These are phyloP conservation scores for Hyphodiscus hymeniophilus DNA, from an alignment of 495 filamentous ascomycete genomes.

Conservation along the genomic window DNA sequence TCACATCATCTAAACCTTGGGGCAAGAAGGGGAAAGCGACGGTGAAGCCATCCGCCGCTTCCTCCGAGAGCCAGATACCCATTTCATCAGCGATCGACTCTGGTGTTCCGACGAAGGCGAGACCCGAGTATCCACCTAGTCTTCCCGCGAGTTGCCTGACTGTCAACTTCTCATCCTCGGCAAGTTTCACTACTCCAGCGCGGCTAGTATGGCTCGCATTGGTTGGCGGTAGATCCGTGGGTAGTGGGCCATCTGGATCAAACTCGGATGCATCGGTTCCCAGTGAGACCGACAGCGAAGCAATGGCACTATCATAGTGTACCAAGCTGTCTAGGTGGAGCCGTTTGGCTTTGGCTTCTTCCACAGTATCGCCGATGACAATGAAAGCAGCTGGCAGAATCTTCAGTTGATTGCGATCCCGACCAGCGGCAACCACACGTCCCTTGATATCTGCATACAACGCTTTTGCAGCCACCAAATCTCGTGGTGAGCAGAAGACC, in stretches of 20 bases:
- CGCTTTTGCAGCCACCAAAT: slow-evolving; percentile 39
- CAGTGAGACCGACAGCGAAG: slow-evolving; percentile 49
- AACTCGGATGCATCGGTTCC: slow-evolving; percentile 42
- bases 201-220: slow-evolving; percentile 32
- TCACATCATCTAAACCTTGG: slow-evolving; percentile 52
- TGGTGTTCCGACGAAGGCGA: slow-evolving; percentile 46
- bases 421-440: slow-evolving; percentile 38
- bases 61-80: slow-evolving; percentile 53
- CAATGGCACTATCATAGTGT: slow-evolving; percentile 46
- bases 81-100: slow-evolving; percentile 50
- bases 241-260: slow-evolving; percentile 28
- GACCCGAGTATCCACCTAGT: slow-evolving; percentile 46
- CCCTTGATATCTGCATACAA: slow-evolving; percentile 48
- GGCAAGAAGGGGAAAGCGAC: slow-evolving; percentile 28
- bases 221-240: slow-evolving; percentile 35
- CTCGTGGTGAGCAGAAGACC: slow-evolving; percentile 39
- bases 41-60: slow-evolving; percentile 58
- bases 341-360: slow-evolving; percentile 43
- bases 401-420: slow-evolving; percentile 49
- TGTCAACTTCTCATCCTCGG: slow-evolving; percentile 28
- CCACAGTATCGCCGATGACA: slow-evolving; percentile 44
- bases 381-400: slow-evolving; percentile 51
- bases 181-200: slow-evolving; percentile 30
- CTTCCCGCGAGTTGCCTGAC: slow-evolving; percentile 51
- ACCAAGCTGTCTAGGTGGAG: slow-evolving; percentile 40